These are phyloP conservation scores for Daldinia loculata DNA, from an alignment of 495 filamentous ascomycete species.

Conservation along the genomic window DNA sequence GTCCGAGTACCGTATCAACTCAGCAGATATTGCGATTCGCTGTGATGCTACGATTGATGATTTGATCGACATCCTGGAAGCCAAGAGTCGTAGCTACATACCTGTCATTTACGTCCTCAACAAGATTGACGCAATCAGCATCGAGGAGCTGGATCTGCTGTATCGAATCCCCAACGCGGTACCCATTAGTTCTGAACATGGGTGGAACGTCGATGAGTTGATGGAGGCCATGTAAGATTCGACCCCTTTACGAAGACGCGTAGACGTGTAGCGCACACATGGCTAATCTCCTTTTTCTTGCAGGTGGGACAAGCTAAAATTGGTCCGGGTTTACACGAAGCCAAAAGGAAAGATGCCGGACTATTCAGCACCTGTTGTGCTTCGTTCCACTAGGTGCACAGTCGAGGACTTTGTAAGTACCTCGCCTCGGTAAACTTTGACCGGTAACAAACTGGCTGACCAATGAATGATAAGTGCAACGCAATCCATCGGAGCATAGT, in stretches of 20 bases:
- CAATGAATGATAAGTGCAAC: conserved; percentile 74
- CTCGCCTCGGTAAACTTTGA: conserved; percentile 34
- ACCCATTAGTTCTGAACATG: conserved; percentile 96
- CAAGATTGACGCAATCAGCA: conserved; percentile 98
- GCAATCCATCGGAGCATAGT: conserved; percentile 95
- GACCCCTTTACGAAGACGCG: conserved; percentile 13
- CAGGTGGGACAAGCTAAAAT: conserved; percentile 90
- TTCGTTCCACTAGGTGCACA: conserved; percentile 80
- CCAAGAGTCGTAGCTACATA: conserved; percentile 94
- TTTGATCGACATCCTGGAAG: conserved; percentile 94
- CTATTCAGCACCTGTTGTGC: conserved; percentile 90
- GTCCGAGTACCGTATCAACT: conserved; percentile 94
- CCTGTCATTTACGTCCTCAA: conserved; percentile 98
- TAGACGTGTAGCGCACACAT: conserved; percentile 31
- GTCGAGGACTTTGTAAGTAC: conserved; percentile 94
- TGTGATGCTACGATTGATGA: conserved; percentile 89
- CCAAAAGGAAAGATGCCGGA: conserved; percentile 95
- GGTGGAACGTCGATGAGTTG: conserved; percentile 97
- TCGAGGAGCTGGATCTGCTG: conserved; percentile 94
- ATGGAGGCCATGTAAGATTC: conserved; percentile 83
- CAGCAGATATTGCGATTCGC: conserved; percentile 96
- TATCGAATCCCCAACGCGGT: conserved; percentile 97
- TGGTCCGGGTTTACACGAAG: conserved; percentile 95
- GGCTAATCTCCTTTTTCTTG: conserved; percentile 42
- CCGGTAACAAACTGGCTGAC: conserved; percentile 41